These are phyloP conservation scores for Alternaria novae-zelandiae DNA, from an alignment of 2,329 filamentous ascomycete genomes.

Conservation along the genomic window DNA sequence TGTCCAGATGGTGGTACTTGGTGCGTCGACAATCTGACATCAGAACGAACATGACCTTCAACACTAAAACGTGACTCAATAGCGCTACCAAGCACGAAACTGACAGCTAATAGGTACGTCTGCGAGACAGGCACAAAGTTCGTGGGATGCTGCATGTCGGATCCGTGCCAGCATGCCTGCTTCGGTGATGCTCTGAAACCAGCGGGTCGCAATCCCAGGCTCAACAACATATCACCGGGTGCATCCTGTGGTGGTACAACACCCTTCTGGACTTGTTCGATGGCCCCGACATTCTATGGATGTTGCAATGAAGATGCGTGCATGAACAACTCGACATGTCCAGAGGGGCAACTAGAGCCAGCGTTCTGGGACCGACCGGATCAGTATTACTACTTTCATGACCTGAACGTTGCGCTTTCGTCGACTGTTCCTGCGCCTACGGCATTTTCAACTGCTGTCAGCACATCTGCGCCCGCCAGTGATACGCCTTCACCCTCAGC, in stretches of 20 bases:
- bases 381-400: conserved; percentile 18
- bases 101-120: conserved; percentile 3
- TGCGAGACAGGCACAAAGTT: conserved; percentile 34
- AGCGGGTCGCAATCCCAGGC: conserved; percentile 37
- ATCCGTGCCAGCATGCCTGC: conserved; percentile 46
- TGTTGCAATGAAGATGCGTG: conserved; percentile 48
- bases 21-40: conserved; percentile 1
- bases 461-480: neutral
- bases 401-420: conserved; percentile 4
- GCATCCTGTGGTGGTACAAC: conserved; percentile 33
- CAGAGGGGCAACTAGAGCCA: conserved; percentile 26
- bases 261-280: conserved; percentile 46
- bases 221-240: conserved; percentile 35
- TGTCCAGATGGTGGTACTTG: conserved; percentile 18
- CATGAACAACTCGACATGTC: conserved; percentile 32
- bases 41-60: neutral
- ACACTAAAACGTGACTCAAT: neutral
- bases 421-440: neutral
- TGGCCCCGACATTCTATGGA: conserved; percentile 39
- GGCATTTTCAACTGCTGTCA: neutral
- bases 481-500: neutral
- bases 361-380: conserved; percentile 23
- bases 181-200: conserved; percentile 32
- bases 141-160: conserved; percentile 45
- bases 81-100: rapidly evolving